These are phyloP conservation scores for Graphium sp. DNA, from an alignment of 2,329 filamentous ascomycete genomes.

Conservation along the genomic window DNA sequence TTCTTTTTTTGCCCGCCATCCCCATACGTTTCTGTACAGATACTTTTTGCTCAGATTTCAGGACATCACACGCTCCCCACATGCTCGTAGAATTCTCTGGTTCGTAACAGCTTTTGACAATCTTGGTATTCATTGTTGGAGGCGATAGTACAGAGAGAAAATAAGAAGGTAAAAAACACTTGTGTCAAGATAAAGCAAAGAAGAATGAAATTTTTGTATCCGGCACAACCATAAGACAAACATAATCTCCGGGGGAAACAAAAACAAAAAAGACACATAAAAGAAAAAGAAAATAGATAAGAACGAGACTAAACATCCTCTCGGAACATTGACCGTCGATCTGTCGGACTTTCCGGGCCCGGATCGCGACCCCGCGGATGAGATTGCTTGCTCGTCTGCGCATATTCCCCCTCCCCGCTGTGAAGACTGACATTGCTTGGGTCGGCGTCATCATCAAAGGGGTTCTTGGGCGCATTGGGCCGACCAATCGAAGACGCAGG, in stretches of 20 bases:
- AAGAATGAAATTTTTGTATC: not conserved
- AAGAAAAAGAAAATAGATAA: conserved; percentile 1
- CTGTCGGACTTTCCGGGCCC: conserved; percentile 49
- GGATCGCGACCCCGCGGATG: no score
- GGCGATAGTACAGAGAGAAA: no score
- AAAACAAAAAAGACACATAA: not conserved
- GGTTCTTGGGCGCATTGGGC: conserved; percentile 28
- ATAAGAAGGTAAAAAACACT: conserved; percentile 1
- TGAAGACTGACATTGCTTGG: conserved; percentile 40
- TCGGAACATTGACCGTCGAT: conserved; percentile 52
- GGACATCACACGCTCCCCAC: no score
- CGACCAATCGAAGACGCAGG: conserved; percentile 22
- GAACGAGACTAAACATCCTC: conserved; percentile 42
- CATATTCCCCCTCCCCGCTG: conserved; percentile 14
- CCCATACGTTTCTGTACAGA: no score
- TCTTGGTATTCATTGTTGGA: no score
- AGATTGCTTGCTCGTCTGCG: conserved; percentile 13
- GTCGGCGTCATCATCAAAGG: conserved; percentile 55
- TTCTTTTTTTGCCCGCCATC: no score
- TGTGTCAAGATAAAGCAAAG: not conserved
- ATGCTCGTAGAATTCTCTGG: no score
- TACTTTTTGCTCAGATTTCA: no score
- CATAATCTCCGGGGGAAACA: conserved; percentile 1
- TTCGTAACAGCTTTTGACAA: no score
- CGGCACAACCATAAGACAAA: not conserved